A percentile compares a stretch with the other conserved stretches of the same genome.
phyloP scores from a whole-genome alignment of 768 basidiomycete species.

The Termitomyces bulborhizus region DNA sequence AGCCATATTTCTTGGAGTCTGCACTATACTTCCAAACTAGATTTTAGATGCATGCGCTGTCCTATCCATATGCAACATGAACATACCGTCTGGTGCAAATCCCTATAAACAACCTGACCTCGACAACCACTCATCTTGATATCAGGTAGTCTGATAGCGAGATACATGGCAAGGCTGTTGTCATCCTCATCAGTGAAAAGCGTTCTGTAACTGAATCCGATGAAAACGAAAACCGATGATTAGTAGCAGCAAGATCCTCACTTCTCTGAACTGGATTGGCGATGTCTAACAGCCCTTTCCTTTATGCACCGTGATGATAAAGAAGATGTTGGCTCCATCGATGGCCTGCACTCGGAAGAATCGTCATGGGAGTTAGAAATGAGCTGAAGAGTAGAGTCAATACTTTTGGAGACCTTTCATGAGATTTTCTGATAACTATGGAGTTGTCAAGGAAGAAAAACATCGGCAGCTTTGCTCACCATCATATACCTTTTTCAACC shows the following conservation, averaged over 20 bases:
- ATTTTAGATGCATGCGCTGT: too few species aligned
- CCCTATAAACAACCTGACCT: constrained; percentile 27
- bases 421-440: too few species aligned
- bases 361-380: constrained; percentile 14
- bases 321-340: constrained; percentile 17
- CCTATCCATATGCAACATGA: background rate
- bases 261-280: background rate
- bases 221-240: too few species aligned
- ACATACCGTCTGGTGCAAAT: constrained; percentile 24
- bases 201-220: constrained; percentile 14
- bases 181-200: constrained; percentile 35
- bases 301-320: constrained; percentile 8
- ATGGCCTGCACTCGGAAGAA: constrained; percentile 1
- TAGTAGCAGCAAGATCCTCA: background rate
- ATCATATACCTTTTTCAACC: too few species aligned
- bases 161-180: constrained; percentile 25
- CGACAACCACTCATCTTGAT: constrained; percentile 30
- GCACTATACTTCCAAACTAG: constrained; percentile 14
- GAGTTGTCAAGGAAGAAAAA: too few species aligned
- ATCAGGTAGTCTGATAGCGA: constrained; percentile 31
- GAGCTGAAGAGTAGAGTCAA: constrained; percentile 4
- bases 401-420: too few species aligned
- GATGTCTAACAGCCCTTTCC: constrained; percentile 8
- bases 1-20: constrained; percentile 22
- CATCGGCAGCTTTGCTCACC: too few species aligned